Evolutionary conservation across 331 rosid genomes (phyloP), one percentile per base, ranked within the genome.

Genomic region (Ulmus americana): DNA sequence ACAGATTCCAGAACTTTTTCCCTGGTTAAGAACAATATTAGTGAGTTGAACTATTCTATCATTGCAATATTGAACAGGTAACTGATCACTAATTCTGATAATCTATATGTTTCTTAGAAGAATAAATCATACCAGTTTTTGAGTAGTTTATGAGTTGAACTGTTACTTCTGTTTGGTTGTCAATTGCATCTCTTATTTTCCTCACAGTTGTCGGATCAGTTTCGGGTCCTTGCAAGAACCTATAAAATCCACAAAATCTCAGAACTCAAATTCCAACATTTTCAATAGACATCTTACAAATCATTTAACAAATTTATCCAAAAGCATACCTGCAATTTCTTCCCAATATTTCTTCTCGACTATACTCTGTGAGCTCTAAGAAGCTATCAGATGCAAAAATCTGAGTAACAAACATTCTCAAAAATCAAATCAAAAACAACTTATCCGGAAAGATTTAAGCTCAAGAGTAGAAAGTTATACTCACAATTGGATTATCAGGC

Each of bases 361-460:
- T 85, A 73, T 89, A 89, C 80, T 92, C 98, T 1, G 98, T 86
- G 40, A 92, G 95, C 83, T 92, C 98, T 48, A 92, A 79, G 84
- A 92, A 92, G 78, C 98, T 92, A 79, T 92, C 98, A 14, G 98
- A 92, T 16, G 98, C 98, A 69, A 92, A 92, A n/a, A 92, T 92
- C 98, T 92, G 80, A 73, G 72, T 74, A 13, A 38, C 45, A 80
- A 69, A 68, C 49, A 38, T 18, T 16, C 16, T 45, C 45, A 20
- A 60, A 65, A 51, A 41, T 65, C 70, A 74, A 28, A 28, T 2
- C 35, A 28, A 28, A 2, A 28, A 28, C 35, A 28, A 28, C 35
- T 28, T 28, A 20, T 20, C 22, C 22, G 22, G 22, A 20, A 20
- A 20, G 22, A 20, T 20, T 20, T 20, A 20, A 20, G 2, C 22